These are phyloP conservation scores for Elsinoe perseae DNA, from an alignment of 2,329 filamentous ascomycete species.

Conservation along the genomic window DNA sequence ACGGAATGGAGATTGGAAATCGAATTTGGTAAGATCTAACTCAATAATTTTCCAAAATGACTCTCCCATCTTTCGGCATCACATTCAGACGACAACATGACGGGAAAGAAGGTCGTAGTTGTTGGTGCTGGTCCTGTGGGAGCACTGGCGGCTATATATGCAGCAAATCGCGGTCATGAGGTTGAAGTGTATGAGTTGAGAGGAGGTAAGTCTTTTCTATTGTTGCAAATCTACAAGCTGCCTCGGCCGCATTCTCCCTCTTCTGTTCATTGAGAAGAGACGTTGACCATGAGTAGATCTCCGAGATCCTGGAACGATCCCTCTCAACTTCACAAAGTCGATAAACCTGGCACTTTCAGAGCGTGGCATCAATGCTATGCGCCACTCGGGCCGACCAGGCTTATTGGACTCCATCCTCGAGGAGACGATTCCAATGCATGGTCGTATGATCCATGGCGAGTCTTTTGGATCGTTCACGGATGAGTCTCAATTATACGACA, in stretches of 20 bases:
- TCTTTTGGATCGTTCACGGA: constrained; percentile 62
- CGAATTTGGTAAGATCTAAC: not conserved
- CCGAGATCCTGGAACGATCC: constrained; percentile 69
- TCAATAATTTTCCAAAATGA: not conserved
- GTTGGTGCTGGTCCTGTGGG: constrained; percentile 92
- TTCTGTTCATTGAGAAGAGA: not conserved
- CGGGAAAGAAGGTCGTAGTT: constrained; percentile 63
- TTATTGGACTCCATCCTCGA: constrained; percentile 67
- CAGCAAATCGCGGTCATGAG: constrained; percentile 75
- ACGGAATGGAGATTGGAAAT: constrained; percentile 15
- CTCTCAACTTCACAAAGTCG: constrained; percentile 94
- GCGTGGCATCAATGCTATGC: constrained; percentile 82
- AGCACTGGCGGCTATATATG: constrained; percentile 84
- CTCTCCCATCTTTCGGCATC: not conserved
- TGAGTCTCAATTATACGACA: constrained; percentile 80
- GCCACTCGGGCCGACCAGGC: constrained; percentile 55
- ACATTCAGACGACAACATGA: constrained; percentile 1
- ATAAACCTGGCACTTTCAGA: constrained; percentile 96
- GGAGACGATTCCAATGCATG: constrained; percentile 84
- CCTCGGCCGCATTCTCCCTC: too few relatives aligned
- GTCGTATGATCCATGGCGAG: constrained; percentile 87
- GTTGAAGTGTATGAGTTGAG: constrained; percentile 93
- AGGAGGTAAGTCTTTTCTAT: constrained; percentile 56
- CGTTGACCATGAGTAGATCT: constrained; percentile 55
- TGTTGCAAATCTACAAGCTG: too few relatives aligned